Evolutionary conservation across 805 yeast genomes (phyloP).

Genomic region (Metschnikowia rubicola): DNA sequence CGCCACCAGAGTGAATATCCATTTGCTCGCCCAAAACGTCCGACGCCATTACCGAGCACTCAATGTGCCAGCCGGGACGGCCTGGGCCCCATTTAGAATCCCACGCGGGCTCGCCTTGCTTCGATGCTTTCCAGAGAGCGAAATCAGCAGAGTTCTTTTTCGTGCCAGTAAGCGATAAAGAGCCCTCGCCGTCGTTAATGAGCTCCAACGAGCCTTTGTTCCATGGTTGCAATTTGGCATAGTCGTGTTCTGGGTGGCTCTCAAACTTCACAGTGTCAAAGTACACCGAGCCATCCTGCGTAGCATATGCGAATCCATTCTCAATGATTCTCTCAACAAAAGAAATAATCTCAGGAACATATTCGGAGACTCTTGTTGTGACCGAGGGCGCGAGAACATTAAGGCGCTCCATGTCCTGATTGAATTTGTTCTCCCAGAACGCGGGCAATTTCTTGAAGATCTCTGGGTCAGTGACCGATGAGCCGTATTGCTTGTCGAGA

Average conservation of each 20-base stretch:
- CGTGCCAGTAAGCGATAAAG: slow-evolving; percentile 51
- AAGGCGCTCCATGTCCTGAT: slow-evolving; percentile 78
- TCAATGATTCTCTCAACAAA: slow-evolving; percentile 72
- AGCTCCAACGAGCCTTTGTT: slow-evolving; percentile 84
- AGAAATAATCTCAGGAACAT: slow-evolving; percentile 84
- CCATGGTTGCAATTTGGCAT: slow-evolving; percentile 98
- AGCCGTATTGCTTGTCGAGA: slow-evolving; percentile 70
- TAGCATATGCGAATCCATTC: slow-evolving; percentile 81
- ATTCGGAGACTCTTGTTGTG: slow-evolving; percentile 93
- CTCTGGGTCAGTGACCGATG: slow-evolving; percentile 77
- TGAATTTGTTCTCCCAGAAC: slow-evolving; percentile 83
- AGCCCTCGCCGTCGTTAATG: slow-evolving; percentile 94
- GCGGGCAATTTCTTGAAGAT: slow-evolving; percentile 81
- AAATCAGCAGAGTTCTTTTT: slow-evolving; percentile 81
- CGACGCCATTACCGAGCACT: slow-evolving; percentile 97
- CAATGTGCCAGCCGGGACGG: slow-evolving; percentile 99
- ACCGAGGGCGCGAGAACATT: slow-evolving; percentile 83
- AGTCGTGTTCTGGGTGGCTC: slow-evolving; percentile 63
- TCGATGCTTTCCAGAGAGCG: slow-evolving; percentile 94
- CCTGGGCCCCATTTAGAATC: slow-evolving; percentile 95
- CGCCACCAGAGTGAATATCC: slow-evolving; percentile 96
- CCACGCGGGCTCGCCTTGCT: slow-evolving; percentile 98
- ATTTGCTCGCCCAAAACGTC: slow-evolving; percentile 78
- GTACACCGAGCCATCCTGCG: slow-evolving; percentile 91
- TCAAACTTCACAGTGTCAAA: slow-evolving; percentile 88